Base-by-base conservation (phyloP, 2,329 filamentous ascomycete genomes). In the Phialocephala subalpina region DNA sequence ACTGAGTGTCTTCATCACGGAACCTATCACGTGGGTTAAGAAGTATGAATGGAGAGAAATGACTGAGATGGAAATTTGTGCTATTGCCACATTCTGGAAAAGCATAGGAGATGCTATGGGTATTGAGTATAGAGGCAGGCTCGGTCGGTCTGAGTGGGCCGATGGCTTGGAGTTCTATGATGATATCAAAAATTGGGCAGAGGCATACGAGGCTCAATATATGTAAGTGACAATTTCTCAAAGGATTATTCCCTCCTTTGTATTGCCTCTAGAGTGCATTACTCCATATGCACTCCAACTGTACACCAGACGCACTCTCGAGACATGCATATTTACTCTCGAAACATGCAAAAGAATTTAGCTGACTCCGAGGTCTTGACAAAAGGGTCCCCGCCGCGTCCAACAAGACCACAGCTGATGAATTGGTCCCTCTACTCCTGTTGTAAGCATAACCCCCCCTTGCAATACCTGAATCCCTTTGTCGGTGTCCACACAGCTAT, bases 1-100 rank as follows among this genome's bases (percentile, higher is more conserved):
- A 0, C 80, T 92, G 0, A 80, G 82, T 14, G 82, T 92, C 0
- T 92, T 92, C 74, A 83, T 91, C 20, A 80, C 84, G 0, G 88
- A 93, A 74, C 90, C 91, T 0, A 77, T 86, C 35, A 81, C 84
- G 16, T 93, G 90, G 82, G 84, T 91, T 36, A 76, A 82, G 5
- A 79, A 79, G 6, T 92, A 88, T 72, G 92, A 95, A 75, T 95
- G 92, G 91, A 85, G 92, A 1, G 45, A 79, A 4, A 76, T 92
- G 25, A 90, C 84, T 18, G 86, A 90, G 0, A 82, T 94, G 77
- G 92, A 94, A 77, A 76, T 81, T 11, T 91, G 89, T 67, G 91
- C 90, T 0, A 77, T 90, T 35, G 88, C 86, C 18, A 88, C 86
- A 0, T 87, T 91, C 73, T 94, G 90, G 91, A 92, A 91, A 77